Base-by-base conservation (phyloP, 2,329 filamentous ascomycete genomes). In the Apiospora aurea region DNA sequence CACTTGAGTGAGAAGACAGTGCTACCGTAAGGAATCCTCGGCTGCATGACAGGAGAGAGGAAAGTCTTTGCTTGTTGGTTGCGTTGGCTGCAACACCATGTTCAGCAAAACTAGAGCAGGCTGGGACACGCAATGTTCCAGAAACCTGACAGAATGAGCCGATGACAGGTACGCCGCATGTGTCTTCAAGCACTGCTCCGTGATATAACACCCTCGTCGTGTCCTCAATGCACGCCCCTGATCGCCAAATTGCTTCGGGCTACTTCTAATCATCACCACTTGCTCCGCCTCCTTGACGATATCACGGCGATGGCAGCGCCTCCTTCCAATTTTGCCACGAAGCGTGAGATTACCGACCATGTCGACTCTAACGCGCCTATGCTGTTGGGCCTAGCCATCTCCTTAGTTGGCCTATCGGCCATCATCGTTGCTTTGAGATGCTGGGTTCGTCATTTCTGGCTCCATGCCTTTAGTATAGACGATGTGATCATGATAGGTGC, bases 401-500 rank as follows among this genome's bases (percentile, higher is more conserved):
- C 44, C 41, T 43, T 70, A 21, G 47, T 46, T 44, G 68, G 47
- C 13, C 41, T 70, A 7, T 71, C 70, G 1, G 49, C 44, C 21
- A 47, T 70, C 18, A 67, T 66, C 24, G 68, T 70, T 18, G 38
- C 53, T 29, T 44, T 73, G 18, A 47, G 72, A 21, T 47, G 71
- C 26, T 73, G 68, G 67, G 61, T 73, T 10, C 72, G 72, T n/a
- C 70, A 68, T 29, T 41, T 61, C 46, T 57, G 71, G 70, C 66
- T 73, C 38, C 71, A 73, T 47, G 67, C 67, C 11, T 70, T 73
- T 38, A 61, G 72, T 8, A 46, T 69, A 24, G 72, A 73, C 41
- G 72, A 73, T 47, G 38, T 21, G 57, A 29, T 73, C 26, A 73
- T 73, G 18, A 49, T 73, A 16, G n/a, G 69, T 14, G 67, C 72